Evolutionary conservation across 306 rosid species (phyloP).

Genomic region (Casuarina equisetifolia): DNA sequence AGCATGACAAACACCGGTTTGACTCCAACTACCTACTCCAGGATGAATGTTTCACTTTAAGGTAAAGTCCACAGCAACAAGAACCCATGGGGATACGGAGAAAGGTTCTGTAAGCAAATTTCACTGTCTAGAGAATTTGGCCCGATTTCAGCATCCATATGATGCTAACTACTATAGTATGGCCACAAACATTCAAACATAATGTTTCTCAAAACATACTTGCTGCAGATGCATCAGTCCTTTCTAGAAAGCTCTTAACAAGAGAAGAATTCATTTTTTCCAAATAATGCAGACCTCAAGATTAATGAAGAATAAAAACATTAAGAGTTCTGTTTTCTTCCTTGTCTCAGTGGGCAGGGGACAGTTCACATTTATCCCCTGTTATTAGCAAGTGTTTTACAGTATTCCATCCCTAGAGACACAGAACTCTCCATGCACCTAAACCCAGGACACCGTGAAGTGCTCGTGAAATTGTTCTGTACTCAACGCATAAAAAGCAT

Average conservation of each 20-base stretch:
- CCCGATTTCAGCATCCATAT: not conserved
- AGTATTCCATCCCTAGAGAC: not conserved
- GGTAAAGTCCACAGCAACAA: not conserved
- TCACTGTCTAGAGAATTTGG: not conserved
- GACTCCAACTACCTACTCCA: conserved; percentile 7
- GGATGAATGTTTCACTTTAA: not conserved
- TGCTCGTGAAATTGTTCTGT: not conserved
- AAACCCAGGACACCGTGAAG: not conserved
- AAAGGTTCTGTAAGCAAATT: not conserved
- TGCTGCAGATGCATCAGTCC: not conserved
- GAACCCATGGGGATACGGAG: not conserved
- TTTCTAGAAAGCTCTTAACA: not conserved
- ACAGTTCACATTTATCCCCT: not conserved
- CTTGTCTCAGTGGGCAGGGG: not conserved
- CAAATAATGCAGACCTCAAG: not conserved
- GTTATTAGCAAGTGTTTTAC: not conserved
- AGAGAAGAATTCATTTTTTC: not conserved
- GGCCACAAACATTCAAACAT: not conserved
- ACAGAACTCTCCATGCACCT: not conserved
- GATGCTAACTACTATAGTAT: not conserved
- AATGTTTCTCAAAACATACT: not conserved
- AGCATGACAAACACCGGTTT: not conserved
- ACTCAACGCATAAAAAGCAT: not conserved
- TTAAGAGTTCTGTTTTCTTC: not conserved
- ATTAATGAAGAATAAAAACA: not conserved